Evolutionary conservation across 2,329 filamentous ascomycete genomes (phyloP), one percentile per base, ranked within the genome.

Genomic region (Fusarium duplospermum): DNA sequence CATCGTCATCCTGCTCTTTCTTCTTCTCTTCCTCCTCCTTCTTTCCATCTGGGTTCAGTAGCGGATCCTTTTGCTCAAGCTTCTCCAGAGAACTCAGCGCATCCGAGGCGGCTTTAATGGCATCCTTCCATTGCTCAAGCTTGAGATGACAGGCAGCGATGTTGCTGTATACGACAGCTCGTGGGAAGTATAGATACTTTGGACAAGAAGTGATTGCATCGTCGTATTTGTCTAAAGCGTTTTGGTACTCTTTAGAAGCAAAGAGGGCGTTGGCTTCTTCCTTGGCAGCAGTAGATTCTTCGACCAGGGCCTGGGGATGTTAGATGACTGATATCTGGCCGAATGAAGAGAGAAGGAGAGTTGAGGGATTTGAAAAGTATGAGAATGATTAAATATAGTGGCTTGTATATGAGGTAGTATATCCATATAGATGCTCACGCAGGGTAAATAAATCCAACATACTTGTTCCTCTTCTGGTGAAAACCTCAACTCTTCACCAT

Each of bases 71-170:
- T 16, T 77, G 79, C 60, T 87, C 83, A 76, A 96, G 78, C 31
- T 88, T 87, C 70, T 93, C 90, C n/a, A 98, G 84, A 1, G 89
- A 87, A 13, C 95, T 92, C 1, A 98, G 80, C 2, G 94, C 92
- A 13, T 89, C 87, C 0, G 91, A 93, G 1, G 95, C 95, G 11
- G 90, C 88, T 58, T 92, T 91, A 50, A 95, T 88, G 11, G 94
- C 94, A 33, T 94, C 91, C 75, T 95, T 94, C 94, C 95, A 98
- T 70, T 96, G 92, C 70, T 91, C 87, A 4, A 97, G 86, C 81
- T 97, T 97, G 64, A 98, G 82, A 77, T 98, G 91, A 80, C 95
- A 98, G 11, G 95, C 96, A 2, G 96, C 90, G 74, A 98, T 92
- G 84, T 98, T 98, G 81, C 93, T 95, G 68, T 92, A 91, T 7